Evolutionary conservation across 2,329 filamentous ascomycete species (phyloP), one percentile per base, ranked within the genome.

Genomic region (Beauveria medogensis): DNA sequence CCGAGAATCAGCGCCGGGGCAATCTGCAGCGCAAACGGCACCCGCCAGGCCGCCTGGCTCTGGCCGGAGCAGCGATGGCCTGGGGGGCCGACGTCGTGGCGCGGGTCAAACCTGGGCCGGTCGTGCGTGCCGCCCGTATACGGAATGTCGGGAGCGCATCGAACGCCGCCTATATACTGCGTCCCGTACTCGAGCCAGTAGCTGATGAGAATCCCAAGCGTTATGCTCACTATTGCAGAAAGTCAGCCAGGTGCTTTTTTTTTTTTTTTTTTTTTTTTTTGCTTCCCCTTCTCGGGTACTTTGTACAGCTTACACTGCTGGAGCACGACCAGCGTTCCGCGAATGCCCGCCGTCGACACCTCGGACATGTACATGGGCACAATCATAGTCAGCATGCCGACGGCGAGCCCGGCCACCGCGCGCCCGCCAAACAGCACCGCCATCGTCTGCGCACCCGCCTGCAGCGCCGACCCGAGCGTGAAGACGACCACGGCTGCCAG

Each of bases 1-100:
- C 80, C 74, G 1, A 87, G 75, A 41, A 87, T 75, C 14, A 85
- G 64, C 2, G 82, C 79, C 69, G 82, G 86, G 0, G 77, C 65
- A 60, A 86, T 83, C 65, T 82, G 80, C 20, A 82, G 64, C 1
- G 73, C 77, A 53, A 82, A 74, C 0, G 80, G 80, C 14, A 82
- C 73, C 12, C 79, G 72, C 70, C 80, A 82, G 4, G 78, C 67
- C 1, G 69, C 70, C 14, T 73, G 63, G 14, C 74, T 78, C 62
- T 80, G 78, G 0, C 77, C 78, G 0, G 71, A 71, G 59, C 78
- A 81, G 26, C 54, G 54, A n/a, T 37, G 9, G 46, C 71, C 76
- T 40, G 70, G 66, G 51, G 67, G 65, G 5, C 73, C 75, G 46
- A 78, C 74, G 63, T 77, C 77, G 44, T 66, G 68, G 58, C 69